Base-by-base conservation (phyloP, 1,284 basidiomycete genomes). In the Rhodofomes roseus region DNA sequence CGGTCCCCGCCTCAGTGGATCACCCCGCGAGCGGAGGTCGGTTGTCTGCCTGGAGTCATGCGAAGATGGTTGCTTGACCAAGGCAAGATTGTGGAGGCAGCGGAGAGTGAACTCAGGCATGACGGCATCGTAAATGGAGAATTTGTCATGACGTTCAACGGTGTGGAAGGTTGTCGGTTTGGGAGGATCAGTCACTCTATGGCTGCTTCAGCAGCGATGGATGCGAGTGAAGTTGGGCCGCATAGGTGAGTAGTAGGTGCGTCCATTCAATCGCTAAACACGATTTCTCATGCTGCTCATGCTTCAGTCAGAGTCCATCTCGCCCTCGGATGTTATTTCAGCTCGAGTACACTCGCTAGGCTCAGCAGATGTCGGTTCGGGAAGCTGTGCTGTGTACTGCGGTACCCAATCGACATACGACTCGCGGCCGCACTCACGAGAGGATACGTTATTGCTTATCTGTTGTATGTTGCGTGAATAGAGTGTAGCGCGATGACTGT, bases 1-100 rank as follows among this genome's bases (percentile, higher is more conserved):
- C 61, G 64, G 9, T 54, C 56, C 4, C 65, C 65, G 25, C 72
- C 75, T 2, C 65, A 61, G 16, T 92, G 90, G 90, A 63, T 88
- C 54, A 91, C 90, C 1, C 90, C 90, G 18, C 66, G 78, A 2
- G 64, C 76, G 11, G 70, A 74, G 0, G 79, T 80, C 22, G 89
- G 90, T 18, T 90, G 89, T 66, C 77, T 92, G n/a, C 73, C 80
- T 8, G 90, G 90, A 18, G 83, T 89, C 37, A 75, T 85, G 60
- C 78, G 90, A 16, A 77, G 84, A 39, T 87, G 82, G 80, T 71
- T 92, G 5, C 72, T 92, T 25, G 81, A 85, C 58, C 77, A 83
- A 51, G 78, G 77, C n/a, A 76, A 77, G 2, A 77, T 90, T 43
- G 66, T 71, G 16, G 81, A 83, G 66, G 82, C 80, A 44, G 68